Evolutionary conservation across 2,329 filamentous ascomycete species (phyloP).

Genomic region (Arachnopeziza araneosa): DNA sequence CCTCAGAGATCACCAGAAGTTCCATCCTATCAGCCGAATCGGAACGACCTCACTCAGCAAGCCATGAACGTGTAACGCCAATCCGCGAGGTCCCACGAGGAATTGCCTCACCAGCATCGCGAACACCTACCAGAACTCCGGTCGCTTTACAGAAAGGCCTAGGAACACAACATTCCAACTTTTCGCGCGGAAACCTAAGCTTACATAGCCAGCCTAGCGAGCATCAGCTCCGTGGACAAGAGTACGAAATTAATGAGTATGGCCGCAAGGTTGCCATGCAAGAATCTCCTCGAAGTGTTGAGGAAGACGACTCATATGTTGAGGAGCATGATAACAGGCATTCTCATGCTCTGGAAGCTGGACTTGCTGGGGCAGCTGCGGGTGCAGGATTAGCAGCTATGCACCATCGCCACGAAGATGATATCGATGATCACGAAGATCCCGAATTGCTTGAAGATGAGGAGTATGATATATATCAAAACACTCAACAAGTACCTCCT

Average conservation of each 20-base stretch:
- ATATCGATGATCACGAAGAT: slow-evolving; percentile 25
- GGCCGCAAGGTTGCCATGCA: slow-evolving; percentile 29
- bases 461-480: slow-evolving; percentile 37
- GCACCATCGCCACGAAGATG: slow-evolving; percentile 29
- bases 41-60: slow-evolving; percentile 65
- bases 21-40: slow-evolving; percentile 82
- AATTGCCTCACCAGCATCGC: slow-evolving; percentile 53
- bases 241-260: slow-evolving; percentile 31
- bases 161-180: slow-evolving; percentile 55
- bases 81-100: slow-evolving; percentile 60
- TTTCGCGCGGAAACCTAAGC: slow-evolving; percentile 42
- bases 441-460: slow-evolving; percentile 23
- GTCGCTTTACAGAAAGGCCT: slow-evolving; percentile 51
- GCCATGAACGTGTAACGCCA: slow-evolving; percentile 49
- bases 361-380: slow-evolving; percentile 26
- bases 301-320: slow-evolving; percentile 14
- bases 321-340: slow-evolving; percentile 9
- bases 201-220: slow-evolving; percentile 39
- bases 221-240: slow-evolving; percentile 35
- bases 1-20: slow-evolving; percentile 80
- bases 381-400: slow-evolving; percentile 35
- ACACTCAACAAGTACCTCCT: slow-evolving; percentile 54
- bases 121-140: slow-evolving; percentile 56
- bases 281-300: slow-evolving; percentile 12
- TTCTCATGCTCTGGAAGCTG: slow-evolving; percentile 21